Conservation (phyloP, 116 monocot genomes). For the Zostera marina region DNA sequence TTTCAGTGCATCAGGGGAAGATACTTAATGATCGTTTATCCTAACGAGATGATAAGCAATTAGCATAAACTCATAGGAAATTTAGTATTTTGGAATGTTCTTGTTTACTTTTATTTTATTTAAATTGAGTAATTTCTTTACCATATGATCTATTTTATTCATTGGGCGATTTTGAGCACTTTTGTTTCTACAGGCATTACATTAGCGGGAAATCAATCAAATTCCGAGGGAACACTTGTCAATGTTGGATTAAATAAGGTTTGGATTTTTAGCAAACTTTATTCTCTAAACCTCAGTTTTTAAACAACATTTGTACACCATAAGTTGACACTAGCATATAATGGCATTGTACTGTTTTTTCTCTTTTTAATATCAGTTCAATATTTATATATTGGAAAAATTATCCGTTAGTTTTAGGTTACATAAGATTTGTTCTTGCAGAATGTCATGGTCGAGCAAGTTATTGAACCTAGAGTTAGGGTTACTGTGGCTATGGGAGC, state of each 20-base stretch:
- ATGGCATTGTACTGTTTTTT: not conserved
- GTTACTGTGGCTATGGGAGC: constrained; percentile 85
- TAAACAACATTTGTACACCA: too few relatives aligned
- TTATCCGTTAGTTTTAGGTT: not conserved
- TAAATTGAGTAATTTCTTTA: not conserved
- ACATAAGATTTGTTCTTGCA: constrained; percentile 1
- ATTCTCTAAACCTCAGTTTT: not conserved
- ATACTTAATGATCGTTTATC: too few relatives aligned
- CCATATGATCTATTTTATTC: not conserved
- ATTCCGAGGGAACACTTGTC: constrained; percentile 47
- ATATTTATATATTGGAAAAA: too few relatives aligned
- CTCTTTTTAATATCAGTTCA: not conserved
- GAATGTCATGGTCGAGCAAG: constrained; percentile 57
- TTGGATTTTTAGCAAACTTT: not conserved
- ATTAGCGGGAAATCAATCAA: constrained; percentile 32
- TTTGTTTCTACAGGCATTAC: constrained; percentile 48
- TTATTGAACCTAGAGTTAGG: constrained; percentile 57
- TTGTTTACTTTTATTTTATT: too few relatives aligned
- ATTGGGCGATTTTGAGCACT: not conserved
- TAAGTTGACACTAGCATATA: not conserved
- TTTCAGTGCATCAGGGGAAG: too few relatives aligned
- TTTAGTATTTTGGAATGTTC: too few relatives aligned
- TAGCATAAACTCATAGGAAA: too few relatives aligned
- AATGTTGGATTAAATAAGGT: constrained; percentile 98
- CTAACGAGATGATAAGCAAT: too few relatives aligned